Percentiles rank a stretch among this genome's conserved stretches.
Evolutionary conservation across 179 eudicot genomes (phyloP).

Genomic region (Corrigiola litoralis): DNA sequence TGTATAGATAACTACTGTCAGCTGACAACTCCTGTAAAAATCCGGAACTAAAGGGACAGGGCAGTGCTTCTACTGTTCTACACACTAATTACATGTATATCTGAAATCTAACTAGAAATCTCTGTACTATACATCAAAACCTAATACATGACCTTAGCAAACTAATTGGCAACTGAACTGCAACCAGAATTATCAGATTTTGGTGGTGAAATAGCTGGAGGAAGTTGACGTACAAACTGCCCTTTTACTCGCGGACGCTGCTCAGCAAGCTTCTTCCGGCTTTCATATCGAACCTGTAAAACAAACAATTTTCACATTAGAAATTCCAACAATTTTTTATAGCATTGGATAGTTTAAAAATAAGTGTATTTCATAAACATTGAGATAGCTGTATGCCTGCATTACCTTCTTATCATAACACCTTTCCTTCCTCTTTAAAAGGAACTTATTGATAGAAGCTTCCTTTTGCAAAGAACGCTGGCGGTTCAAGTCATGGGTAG

Average conservation of each 20-base stretch:
- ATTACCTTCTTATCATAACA: conserved; percentile 88
- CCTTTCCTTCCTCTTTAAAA: conserved; percentile 82
- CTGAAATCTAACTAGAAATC: not conserved
- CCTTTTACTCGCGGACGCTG: conserved; percentile 90
- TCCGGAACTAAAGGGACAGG: not conserved
- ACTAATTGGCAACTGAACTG: conserved; percentile 24
- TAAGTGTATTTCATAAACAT: too few relatives aligned
- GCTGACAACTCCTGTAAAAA: not conserved
- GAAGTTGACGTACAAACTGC: conserved; percentile 78
- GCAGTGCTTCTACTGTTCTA: not conserved
- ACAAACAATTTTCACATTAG: conserved; percentile 8
- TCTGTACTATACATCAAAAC: conserved; percentile 12
- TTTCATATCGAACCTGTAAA: conserved; percentile 80
- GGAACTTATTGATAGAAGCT: conserved; percentile 72
- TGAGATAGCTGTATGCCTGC: not conserved
- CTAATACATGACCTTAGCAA: not conserved
- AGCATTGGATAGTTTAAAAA: too few relatives aligned
- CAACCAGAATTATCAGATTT: conserved; percentile 31
- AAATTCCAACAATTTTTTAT: not conserved
- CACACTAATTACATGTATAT: conserved; percentile 9
- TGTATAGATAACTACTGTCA: not conserved
- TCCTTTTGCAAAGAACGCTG: conserved; percentile 54
- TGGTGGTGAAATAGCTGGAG: conserved; percentile 37
- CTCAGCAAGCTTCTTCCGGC: conserved; percentile 86
- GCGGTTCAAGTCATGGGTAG: conserved; percentile 26